Evolutionary conservation across 2,329 filamentous ascomycete genomes (phyloP), one percentile per base, ranked within the genome.

Genomic region (Ramularia endophylla): DNA sequence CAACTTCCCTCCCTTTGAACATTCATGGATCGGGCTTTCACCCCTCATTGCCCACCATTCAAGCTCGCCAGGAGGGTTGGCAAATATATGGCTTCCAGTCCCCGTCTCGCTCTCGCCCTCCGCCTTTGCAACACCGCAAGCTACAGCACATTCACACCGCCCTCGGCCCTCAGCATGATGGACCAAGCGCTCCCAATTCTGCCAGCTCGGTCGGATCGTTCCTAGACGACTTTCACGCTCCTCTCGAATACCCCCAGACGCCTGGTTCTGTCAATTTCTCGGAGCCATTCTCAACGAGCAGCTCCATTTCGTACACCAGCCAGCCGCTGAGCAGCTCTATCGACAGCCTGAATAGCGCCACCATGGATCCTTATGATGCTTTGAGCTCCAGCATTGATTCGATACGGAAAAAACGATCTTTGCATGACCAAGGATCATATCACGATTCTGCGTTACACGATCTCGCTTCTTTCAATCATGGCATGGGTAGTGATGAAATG

Each of bases 141-240:
- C 56, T 69, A 30, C 67, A 69, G 40, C 58, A 65, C 46, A 54
- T 71, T 19, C 66, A 68, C 17, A 70, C 68, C 5, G 57, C 65
- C 7, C 51, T 70, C 19, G 54, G 62, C 12, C 50, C 61, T 12
- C 61, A 63, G 12, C 69, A 62, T 41, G 67, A 70, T 35, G 65
- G 66, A 9, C 56, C 59, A 28, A 59, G 60, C 9, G 55, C 68
- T 28, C 71, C 70, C 17, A 62, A 64, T 15, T 71, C 70, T 4
- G 66, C 66, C 6, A 66, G 66, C 36, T 70, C 69, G 5, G 54
- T 69, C 16, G 66, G 65, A 37, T 69, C 69, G 12, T 65, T 67
- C 40, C 69, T 71, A 43, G 66, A 67, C 40, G 69, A 71, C 45
- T 71, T 67, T 43, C 64, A 66, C 22, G 70, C 69, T 15, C 69